Conservation (phyloP, 2,329 filamentous ascomycete genomes). For the Fusarium scirpi region DNA sequence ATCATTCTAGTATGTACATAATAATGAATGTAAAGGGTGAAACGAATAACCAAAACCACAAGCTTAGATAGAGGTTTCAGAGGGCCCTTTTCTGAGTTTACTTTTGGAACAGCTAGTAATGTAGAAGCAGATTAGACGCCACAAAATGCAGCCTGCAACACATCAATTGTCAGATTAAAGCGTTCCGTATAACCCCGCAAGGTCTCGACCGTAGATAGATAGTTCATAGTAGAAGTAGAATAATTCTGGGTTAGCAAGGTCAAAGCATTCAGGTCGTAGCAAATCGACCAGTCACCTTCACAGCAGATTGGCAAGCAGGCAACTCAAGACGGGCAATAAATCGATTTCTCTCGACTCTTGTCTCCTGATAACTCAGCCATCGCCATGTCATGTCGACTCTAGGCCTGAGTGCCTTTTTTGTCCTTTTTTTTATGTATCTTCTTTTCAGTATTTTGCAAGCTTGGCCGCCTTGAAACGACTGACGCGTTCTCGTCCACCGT, state of each 20-base stretch:
- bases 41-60: slow-evolving; percentile 71
- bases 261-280: not conserved
- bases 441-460: slow-evolving; percentile 63
- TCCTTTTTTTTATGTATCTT: slow-evolving; percentile 17
- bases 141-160: slow-evolving; percentile 52
- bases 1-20: not conserved
- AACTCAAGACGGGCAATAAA: slow-evolving; percentile 38
- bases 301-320: slow-evolving; percentile 9
- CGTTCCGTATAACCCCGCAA: slow-evolving; percentile 42
- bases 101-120: slow-evolving; percentile 69
- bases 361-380: slow-evolving; percentile 25
- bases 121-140: slow-evolving; percentile 65
- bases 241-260: slow-evolving; percentile 19
- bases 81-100: slow-evolving; percentile 63
- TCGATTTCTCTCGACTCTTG: slow-evolving; percentile 49
- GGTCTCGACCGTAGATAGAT: not conserved
- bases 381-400: slow-evolving; percentile 4
- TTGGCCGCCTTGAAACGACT: slow-evolving; percentile 81
- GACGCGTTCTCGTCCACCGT: slow-evolving; percentile 71
- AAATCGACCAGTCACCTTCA: slow-evolving; percentile 40
- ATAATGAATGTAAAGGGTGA: slow-evolving; percentile 68
- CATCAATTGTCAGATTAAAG: slow-evolving; percentile 63
- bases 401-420: slow-evolving; percentile 13
- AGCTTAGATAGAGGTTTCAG: slow-evolving; percentile 63
- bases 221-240: not conserved